phyloP scores from a whole-genome alignment of 2,329 filamentous ascomycete genomes.

The Colletotrichum siamense region DNA sequence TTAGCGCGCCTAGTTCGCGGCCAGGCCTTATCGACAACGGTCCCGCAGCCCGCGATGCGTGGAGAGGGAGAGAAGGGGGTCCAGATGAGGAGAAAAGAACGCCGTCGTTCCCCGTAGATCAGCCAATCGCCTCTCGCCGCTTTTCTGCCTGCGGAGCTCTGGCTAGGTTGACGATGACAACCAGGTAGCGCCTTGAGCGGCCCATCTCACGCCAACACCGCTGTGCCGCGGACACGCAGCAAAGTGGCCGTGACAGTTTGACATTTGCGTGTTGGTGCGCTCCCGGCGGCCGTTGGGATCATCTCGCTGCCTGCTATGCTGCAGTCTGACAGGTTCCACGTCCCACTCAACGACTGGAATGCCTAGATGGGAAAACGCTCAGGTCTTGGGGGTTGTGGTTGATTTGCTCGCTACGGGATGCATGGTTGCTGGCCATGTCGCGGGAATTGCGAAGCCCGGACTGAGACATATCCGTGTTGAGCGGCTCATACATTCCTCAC shows the following conservation, averaged over 20 bases:
- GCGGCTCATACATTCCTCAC: not conserved
- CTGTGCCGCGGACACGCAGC: not conserved
- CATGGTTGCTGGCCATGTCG: not conserved
- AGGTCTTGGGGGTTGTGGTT: not conserved
- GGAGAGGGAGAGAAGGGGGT: not conserved
- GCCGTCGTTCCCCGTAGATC: not conserved
- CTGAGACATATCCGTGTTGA: not conserved
- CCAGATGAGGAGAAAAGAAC: slow-evolving; percentile 9
- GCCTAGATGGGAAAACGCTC: not conserved
- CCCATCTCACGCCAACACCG: not conserved
- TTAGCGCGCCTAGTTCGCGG: not conserved
- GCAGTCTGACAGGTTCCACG: not conserved
- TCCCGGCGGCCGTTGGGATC: not conserved
- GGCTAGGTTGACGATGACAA: not conserved
- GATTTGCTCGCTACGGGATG: not conserved
- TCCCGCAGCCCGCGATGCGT: not conserved
- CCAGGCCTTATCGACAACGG: slow-evolving; percentile 2
- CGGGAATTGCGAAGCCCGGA: not conserved
- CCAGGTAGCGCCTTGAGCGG: not conserved
- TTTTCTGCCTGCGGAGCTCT: not conserved
- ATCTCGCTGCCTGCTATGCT: not conserved
- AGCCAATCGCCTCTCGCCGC: not conserved
- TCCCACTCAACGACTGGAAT: not conserved
- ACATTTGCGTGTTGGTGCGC: not conserved
- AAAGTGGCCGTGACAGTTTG: not conserved